Evolutionary conservation across 352 stramenopile species (phyloP).

Genomic region (Globisporangium emineosum): DNA sequence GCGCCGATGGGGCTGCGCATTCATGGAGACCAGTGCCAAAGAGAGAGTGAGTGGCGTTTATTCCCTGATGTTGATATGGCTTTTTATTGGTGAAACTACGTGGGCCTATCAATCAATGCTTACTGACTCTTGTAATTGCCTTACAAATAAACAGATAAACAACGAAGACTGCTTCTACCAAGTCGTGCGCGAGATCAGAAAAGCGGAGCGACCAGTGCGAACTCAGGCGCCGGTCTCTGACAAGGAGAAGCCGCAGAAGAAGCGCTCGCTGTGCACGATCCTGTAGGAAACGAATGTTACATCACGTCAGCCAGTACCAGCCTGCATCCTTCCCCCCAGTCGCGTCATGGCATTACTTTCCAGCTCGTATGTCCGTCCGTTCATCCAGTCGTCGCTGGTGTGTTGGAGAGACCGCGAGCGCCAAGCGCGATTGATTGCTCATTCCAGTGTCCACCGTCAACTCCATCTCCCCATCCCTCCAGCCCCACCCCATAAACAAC

Average conservation of each 20-base stretch:
- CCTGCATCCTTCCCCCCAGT: background rate
- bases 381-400: background rate
- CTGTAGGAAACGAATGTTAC: conserved; percentile 23
- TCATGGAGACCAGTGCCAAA: conserved; percentile 89
- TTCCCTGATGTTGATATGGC: too few species aligned
- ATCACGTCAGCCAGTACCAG: too few species aligned
- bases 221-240: conserved; percentile 33
- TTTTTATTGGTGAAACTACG: too few species aligned
- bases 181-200: conserved; percentile 85
- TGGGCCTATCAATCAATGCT: too few species aligned
- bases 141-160: conserved; percentile 55
- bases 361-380: background rate
- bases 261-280: conserved; percentile 48
- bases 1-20: conserved; percentile 74
- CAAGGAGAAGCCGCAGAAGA: conserved; percentile 67
- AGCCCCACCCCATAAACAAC: background rate
- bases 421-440: background rate
- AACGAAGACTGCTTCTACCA: conserved; percentile 91
- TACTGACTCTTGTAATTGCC: too few species aligned
- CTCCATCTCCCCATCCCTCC: background rate
- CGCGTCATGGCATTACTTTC: background rate
- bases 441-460: background rate
- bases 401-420: background rate
- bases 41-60: conserved; percentile 55
- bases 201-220: conserved; percentile 59